Evolutionary conservation across 2,329 filamentous ascomycete species (phyloP).

Genomic region (Fusarium concolor): DNA sequence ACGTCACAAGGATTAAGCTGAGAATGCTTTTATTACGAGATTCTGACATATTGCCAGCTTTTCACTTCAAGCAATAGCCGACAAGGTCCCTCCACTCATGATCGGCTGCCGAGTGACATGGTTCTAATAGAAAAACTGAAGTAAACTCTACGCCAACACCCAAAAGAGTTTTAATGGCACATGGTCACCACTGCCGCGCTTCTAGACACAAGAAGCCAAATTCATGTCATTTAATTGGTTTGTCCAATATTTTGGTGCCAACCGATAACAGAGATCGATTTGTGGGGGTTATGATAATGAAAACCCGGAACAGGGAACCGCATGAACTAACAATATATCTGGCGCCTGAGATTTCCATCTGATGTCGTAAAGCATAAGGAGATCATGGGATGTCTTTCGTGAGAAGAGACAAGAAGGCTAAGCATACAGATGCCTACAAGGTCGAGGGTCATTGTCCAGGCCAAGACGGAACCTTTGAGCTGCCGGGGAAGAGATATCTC

Average conservation of each 20-base stretch:
- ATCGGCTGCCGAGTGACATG: neutral
- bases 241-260: slow-evolving; percentile 10
- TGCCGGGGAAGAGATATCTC: slow-evolving; percentile 2
- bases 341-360: slow-evolving; percentile 3
- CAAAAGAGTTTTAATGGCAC: neutral
- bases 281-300: slow-evolving; percentile 17
- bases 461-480: neutral
- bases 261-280: neutral
- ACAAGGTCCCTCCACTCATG: neutral
- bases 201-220: neutral
- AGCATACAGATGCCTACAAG: neutral
- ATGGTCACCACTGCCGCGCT: neutral
- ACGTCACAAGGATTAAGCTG: neutral
- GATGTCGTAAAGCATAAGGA: neutral
- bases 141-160: slow-evolving; percentile 6
- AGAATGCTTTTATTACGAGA: neutral
- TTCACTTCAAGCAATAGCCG: neutral
- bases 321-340: slow-evolving; percentile 2
- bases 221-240: slow-evolving; percentile 9
- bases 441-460: neutral
- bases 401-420: slow-evolving; percentile 28
- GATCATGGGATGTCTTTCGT: neutral
- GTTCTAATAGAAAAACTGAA: neutral
- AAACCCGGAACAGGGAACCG: slow-evolving; percentile 20
- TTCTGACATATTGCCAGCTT: neutral